These are phyloP conservation scores for Aechmea fasciata DNA, from an alignment of 176 grass and related monocot species.

Conservation along the genomic window DNA sequence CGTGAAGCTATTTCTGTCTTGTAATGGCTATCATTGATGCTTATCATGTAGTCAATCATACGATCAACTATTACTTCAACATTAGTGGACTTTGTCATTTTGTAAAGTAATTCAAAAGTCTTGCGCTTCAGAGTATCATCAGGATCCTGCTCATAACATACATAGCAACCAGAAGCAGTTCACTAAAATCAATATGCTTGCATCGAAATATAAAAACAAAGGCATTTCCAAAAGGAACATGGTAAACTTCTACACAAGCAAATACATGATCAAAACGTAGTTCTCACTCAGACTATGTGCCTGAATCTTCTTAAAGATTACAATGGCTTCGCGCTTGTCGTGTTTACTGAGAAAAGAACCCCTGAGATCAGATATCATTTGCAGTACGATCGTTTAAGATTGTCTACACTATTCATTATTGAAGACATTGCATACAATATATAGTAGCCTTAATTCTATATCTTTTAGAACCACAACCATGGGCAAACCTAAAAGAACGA, in stretches of 20 bases:
- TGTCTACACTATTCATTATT: too few relatives aligned
- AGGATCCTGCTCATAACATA: constrained; percentile 56
- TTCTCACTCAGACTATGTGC: too few relatives aligned
- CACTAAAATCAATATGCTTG: not conserved
- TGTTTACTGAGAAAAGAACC: not conserved
- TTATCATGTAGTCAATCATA: constrained; percentile 99
- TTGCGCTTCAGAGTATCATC: constrained; percentile 98
- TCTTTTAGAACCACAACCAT: not conserved
- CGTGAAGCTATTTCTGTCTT: constrained; percentile 98
- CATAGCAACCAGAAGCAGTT: not conserved
- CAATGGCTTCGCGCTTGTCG: not conserved
- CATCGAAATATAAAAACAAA: too few relatives aligned
- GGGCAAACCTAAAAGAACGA: not conserved
- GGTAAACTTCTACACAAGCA: too few relatives aligned
- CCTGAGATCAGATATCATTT: not conserved
- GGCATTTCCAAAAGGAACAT: too few relatives aligned
- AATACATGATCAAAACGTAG: too few relatives aligned
- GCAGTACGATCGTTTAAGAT: not conserved
- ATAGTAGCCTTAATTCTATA: not conserved
- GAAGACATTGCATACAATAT: too few relatives aligned
- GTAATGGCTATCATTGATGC: constrained; percentile 89
- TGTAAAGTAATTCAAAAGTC: constrained; percentile 98
- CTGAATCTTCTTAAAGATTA: not conserved
- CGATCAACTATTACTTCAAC: constrained; percentile 99
- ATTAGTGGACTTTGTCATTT: constrained; percentile 99